Evolutionary conservation across 768 basidiomycete genomes (phyloP).

Genomic region (Kwoniella dendrophila): DNA sequence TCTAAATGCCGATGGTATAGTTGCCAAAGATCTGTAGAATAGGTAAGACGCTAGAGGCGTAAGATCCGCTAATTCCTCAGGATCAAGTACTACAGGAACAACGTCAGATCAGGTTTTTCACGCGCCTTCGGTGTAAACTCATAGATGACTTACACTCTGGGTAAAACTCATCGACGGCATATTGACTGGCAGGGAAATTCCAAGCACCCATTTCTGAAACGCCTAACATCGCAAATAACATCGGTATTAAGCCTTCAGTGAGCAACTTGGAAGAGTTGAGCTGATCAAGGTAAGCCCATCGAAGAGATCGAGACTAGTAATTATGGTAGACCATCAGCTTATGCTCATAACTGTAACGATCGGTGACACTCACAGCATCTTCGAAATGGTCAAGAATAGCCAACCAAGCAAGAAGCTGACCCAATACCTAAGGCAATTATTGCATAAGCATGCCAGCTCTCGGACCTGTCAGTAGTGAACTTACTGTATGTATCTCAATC

Average conservation of each 20-base stretch:
- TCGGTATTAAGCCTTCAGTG: slow-evolving; percentile 68
- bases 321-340: slow-evolving; percentile 1
- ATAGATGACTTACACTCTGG: slow-evolving; percentile 58
- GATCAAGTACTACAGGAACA: slow-evolving; percentile 44
- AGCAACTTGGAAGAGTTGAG: slow-evolving; percentile 73
- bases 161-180: slow-evolving; percentile 82
- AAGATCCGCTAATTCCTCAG: slow-evolving; percentile 43
- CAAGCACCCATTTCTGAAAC: slow-evolving; percentile 66
- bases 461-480: neutral
- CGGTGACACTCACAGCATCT: slow-evolving; percentile 70
- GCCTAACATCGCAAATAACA: slow-evolving; percentile 67
- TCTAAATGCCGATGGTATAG: slow-evolving; percentile 81
- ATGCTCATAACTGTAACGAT: neutral
- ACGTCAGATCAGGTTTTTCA: no score
- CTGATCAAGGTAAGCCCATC: slow-evolving; percentile 82
- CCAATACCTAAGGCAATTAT: slow-evolving; percentile 27
- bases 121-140: neutral
- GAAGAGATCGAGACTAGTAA: slow-evolving; percentile 79
- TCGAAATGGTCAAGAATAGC: slow-evolving; percentile 79
- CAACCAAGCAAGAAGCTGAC: slow-evolving; percentile 79
- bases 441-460: neutral
- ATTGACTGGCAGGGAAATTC: slow-evolving; percentile 79
- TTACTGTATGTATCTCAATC: slow-evolving; percentile 13
- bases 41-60: slow-evolving; percentile 76
- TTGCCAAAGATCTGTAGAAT: slow-evolving; percentile 81